Conservation (phyloP, 2,329 filamentous ascomycete genomes). For the Ascochyta lentis region DNA sequence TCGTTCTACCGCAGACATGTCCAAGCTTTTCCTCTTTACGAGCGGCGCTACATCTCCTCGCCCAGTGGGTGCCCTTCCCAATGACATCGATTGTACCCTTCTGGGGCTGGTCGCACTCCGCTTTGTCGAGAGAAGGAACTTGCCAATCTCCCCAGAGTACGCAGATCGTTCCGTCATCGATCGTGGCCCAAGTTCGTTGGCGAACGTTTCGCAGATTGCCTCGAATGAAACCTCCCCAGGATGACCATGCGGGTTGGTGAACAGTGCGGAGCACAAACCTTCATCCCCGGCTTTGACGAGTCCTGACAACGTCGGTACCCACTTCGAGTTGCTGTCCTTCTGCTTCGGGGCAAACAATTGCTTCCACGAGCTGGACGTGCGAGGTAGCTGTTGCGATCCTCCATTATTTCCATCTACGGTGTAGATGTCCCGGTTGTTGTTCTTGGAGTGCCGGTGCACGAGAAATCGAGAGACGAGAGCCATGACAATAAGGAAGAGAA, state of each 20-base stretch:
- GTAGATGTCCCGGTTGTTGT: slow-evolving; percentile 15
- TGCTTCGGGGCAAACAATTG: slow-evolving; percentile 30
- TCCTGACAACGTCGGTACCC: slow-evolving; percentile 38
- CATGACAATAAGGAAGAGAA: slow-evolving; percentile 31
- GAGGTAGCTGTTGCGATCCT: slow-evolving; percentile 20
- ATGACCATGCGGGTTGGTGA: slow-evolving; percentile 30
- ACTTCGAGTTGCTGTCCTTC: slow-evolving; percentile 19
- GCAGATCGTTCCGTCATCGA: slow-evolving; percentile 29
- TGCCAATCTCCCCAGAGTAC: slow-evolving; percentile 33
- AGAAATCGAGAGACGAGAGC: slow-evolving; percentile 38
- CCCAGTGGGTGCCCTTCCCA: slow-evolving; percentile 13
- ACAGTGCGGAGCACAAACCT: slow-evolving; percentile 34
- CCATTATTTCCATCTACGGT: slow-evolving; percentile 22
- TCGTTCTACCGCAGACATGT: slow-evolving; percentile 24
- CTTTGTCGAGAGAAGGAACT: slow-evolving; percentile 30
- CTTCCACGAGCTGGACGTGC: slow-evolving; percentile 28
- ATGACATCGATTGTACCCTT: slow-evolving; percentile 30
- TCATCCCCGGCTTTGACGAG: slow-evolving; percentile 46
- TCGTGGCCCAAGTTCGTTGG: slow-evolving; percentile 29
- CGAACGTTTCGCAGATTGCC: slow-evolving; percentile 36
- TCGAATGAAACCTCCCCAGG: slow-evolving; percentile 36
- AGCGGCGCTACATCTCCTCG: slow-evolving; percentile 20
- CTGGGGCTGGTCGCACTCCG: slow-evolving; percentile 16
- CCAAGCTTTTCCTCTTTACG: slow-evolving; percentile 27
- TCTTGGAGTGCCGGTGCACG: slow-evolving; percentile 34